Base-by-base conservation (phyloP, 805 yeast species). In the Isabelozyma heimii region DNA sequence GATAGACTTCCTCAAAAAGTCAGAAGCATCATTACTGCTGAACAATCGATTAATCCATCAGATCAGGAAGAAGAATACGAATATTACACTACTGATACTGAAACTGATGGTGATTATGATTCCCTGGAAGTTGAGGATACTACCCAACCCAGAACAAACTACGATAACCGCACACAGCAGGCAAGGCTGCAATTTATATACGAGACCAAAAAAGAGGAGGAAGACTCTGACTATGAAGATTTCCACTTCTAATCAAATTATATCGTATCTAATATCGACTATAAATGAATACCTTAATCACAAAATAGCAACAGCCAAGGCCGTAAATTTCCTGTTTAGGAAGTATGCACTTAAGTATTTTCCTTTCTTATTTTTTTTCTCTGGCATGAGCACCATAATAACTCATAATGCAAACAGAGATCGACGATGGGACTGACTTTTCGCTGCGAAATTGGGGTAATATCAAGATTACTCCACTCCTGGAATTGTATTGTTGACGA, bases 1-100 rank as follows among this genome's bases (percentile, higher is more conserved):
- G 90, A 85, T 59, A 66, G 62, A 47, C 63, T 79, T 50, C 73
- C 69, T 7, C 52, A 58, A 45, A 60, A 57, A 47, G 70, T 69
- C 41, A 51, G 71, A 43, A 49, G 52, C 17, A 66, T 69, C 41
- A 58, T 66, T 37, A 69, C 73, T 12, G 72, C 71, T 10, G 68
- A 69, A 45, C 73, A 67, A 49, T 58, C 69, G 33, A 49, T 59
- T 50, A 55, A 58, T 37, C 64, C 59, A 1, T 59, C 67, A 1
- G 69, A 65, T 8, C n/a, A n/a, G n/a, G 55, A 47, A 12, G 63
- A 60, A 26, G 60, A 54, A 4, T 56, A 52, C 8, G 56, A 43
- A 12, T 39, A 43, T n/a, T 47, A 38, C 30, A 24, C 28, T 13
- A 43, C 50, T 17, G 50, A 44, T n/a, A 44, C 47, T 37, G 50